Conservation (phyloP, 176 grass and related monocot species). For the Oryza meyeriana region DNA sequence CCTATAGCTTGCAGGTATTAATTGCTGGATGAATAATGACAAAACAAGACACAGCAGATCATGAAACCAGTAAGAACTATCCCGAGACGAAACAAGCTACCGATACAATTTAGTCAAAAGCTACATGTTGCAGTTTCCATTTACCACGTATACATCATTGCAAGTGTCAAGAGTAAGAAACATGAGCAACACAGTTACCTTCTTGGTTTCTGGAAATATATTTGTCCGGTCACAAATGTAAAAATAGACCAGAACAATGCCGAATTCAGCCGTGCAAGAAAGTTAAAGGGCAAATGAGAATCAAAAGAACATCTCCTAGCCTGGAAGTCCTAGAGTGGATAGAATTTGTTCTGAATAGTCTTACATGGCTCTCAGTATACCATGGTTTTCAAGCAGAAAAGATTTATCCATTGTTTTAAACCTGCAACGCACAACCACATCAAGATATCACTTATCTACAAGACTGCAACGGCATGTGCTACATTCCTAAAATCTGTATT, state of each 20-base stretch:
- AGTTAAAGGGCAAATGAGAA: background rate
- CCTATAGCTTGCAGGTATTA: constrained; percentile 4
- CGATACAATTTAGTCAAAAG: background rate
- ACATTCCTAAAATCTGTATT: background rate
- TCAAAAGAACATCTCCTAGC: background rate
- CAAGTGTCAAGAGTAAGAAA: background rate
- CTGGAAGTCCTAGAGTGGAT: constrained; percentile 4
- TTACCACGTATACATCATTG: background rate
- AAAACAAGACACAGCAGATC: constrained; percentile 8
- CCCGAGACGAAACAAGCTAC: background rate
- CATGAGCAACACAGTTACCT: constrained; percentile 41
- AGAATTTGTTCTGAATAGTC: constrained; percentile 7
- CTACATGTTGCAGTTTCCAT: background rate
- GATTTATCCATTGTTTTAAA: constrained; percentile 78
- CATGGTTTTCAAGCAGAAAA: constrained; percentile 79
- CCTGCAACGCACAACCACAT: constrained; percentile 38
- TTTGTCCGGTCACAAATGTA: constrained; percentile 91
- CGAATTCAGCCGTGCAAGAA: constrained; percentile 68
- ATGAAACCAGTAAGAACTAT: constrained; percentile 2
- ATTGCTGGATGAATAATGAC: constrained; percentile 3
- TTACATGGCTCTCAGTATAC: constrained; percentile 80
- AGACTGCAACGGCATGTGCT: background rate
- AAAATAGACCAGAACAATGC: constrained; percentile 65
- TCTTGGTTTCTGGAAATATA: constrained; percentile 71
- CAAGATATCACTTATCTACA: constrained; percentile 3